Base-by-base conservation (phyloP, 148 eudicot genomes). In the Limonium bicolor region DNA sequence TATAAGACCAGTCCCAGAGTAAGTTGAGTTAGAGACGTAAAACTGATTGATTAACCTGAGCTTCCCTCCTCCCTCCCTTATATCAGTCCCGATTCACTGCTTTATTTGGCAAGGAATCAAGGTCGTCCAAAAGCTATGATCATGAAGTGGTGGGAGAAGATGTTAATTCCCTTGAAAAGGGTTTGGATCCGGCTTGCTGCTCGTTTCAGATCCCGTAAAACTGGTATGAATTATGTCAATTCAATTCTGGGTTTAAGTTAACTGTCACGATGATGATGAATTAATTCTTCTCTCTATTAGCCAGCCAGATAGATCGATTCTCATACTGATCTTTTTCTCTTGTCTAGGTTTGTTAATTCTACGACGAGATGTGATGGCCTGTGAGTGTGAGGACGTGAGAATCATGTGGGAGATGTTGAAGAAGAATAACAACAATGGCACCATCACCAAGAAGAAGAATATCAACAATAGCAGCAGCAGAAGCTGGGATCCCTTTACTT, bases 381-480 rank as follows among this genome's bases (percentile, higher is more conserved):
- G 71, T 51, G 71, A 67, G 26, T 67, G 61, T 23, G 58, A 61
- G 36, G 71, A 67, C 42, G 71, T 67, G 33, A 54, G 52, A n/a
- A 67, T 61, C 16, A 67, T 67, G 71, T 67, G 71, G 71, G 71
- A 67, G 50, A 61, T 67, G 71, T 23, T 67, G 35, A 47, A 56
- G 50, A 67, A 47, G 48, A 27, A n/a, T n/a, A n/a, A n/a, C n/a
- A n/a, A n/a, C n/a, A n/a, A n/a, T n/a, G n/a, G n/a, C n/a, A n/a
- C n/a, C n/a, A n/a, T n/a, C n/a, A n/a, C n/a, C n/a, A n/a, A n/a
- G n/a, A n/a, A n/a, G n/a, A n/a, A n/a, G n/a, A n/a, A n/a, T n/a
- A n/a, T n/a, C n/a, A n/a, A n/a, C n/a, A n/a, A n/a, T n/a, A n/a
- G n/a, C n/a, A n/a, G n/a, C n/a, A n/a, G n/a, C n/a, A n/a, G n/a